Base-by-base conservation (phyloP, 2,329 filamentous ascomycete species). In the Albophoma yamanashiensis region DNA sequence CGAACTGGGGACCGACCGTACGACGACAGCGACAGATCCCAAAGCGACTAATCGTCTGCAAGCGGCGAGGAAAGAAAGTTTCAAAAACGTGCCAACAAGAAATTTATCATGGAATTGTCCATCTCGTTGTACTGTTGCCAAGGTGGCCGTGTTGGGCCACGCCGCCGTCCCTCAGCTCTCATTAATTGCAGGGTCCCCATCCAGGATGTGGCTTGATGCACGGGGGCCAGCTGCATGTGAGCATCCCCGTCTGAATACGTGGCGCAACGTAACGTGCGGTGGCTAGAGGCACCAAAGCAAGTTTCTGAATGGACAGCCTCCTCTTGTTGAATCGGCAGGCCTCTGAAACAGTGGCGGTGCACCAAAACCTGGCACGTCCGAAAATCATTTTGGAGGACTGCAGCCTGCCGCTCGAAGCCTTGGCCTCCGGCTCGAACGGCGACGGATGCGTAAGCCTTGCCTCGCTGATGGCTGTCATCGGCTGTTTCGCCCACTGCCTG, bases 321-420 rank as follows among this genome's bases (percentile, higher is more conserved):
- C 27, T 50, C 45, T 6, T 9, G 45, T 14, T 50, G 27, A 17
- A 12, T 11, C 6, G 15, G 17, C 27, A 52, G 15, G 27, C 17
- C 22, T 53, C 34, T 57, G 59, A 61, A 63, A 63, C 60, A 61
- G 62, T 63, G 60, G 61, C 63, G 55, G 60, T 64, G 63, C 63
- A 36, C 22, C 5, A 39, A 61, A 34, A 34, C 56, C 62, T 57
- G 47, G 47, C 47, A 52, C 11, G n/a, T 20, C 20, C 25, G 27
- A 31, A 5, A 50, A 20, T 15, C 3, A 50, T 31, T 58, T 11
- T n/a, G n/a, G n/a, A n/a, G n/a, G n/a, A n/a, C 31, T 58, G 58
- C 45, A 50, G 45, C 25, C 25, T 50, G 25, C 14, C 14, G 15
- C 17, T 14, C 25, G 25, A 25, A 4, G n/a, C 43, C n/a, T 12